Evolutionary conservation across 148 eudicot genomes (phyloP).

Genomic region (Tetragonia tetragonoides): DNA sequence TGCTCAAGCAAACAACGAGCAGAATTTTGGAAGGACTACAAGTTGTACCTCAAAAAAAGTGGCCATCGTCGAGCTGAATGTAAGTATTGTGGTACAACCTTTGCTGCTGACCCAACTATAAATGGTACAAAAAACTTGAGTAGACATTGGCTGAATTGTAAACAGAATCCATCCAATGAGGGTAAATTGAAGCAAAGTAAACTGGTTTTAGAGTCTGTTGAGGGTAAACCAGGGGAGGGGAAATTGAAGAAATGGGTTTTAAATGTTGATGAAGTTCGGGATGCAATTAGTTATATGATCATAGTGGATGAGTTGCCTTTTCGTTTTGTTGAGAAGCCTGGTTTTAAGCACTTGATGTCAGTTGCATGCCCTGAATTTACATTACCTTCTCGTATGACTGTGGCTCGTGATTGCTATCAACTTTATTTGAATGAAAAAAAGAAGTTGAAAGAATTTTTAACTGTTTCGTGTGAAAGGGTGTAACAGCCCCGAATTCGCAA

Average conservation of each 20-base stretch:
- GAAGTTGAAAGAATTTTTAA: slow-evolving; percentile 2
- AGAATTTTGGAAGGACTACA: not conserved
- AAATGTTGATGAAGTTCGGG: not conserved
- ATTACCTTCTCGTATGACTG: slow-evolving; percentile 22
- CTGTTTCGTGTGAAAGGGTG: slow-evolving; percentile 6
- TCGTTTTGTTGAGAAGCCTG: not conserved
- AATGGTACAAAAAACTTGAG: slow-evolving; percentile 1
- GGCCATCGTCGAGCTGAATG: not conserved
- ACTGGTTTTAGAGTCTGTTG: not conserved
- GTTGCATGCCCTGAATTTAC: slow-evolving; percentile 16
- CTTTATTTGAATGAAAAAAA: not conserved
- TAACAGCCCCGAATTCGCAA: no score
- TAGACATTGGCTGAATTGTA: not conserved
- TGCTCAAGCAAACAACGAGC: not conserved
- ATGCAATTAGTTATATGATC: not conserved
- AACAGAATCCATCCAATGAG: not conserved
- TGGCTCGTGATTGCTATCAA: slow-evolving; percentile 21
- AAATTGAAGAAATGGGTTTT: not conserved
- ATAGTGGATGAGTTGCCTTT: slow-evolving; percentile 19
- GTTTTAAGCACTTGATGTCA: slow-evolving; percentile 13
- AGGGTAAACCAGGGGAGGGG: not conserved
- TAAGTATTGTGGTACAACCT: not conserved
- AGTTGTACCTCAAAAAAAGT: not conserved
- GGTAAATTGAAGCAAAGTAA: slow-evolving; percentile 3
- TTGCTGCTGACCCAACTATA: not conserved